These are phyloP conservation scores for Diplodia corticola DNA, from an alignment of 2,329 filamentous ascomycete genomes.

Conservation along the genomic window DNA sequence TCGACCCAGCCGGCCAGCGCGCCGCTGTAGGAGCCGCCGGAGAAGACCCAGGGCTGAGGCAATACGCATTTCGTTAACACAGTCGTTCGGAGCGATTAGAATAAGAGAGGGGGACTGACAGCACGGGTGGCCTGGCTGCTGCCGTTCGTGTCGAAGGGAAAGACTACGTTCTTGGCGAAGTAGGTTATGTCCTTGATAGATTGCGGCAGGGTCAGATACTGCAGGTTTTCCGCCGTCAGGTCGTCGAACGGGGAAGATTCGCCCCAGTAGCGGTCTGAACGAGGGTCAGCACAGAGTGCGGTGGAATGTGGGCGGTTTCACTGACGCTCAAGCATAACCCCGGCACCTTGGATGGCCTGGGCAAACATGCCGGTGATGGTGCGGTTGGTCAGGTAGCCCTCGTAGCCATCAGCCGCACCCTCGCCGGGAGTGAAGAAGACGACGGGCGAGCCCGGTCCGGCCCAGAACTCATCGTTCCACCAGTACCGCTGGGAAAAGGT, in stretches of 20 bases:
- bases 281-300: not conserved
- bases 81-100: too few species aligned
- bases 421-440: slow-evolving; percentile 58
- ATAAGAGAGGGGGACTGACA: not conserved
- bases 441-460: slow-evolving; percentile 55
- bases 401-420: slow-evolving; percentile 48
- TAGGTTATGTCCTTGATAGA: slow-evolving; percentile 55
- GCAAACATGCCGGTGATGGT: slow-evolving; percentile 54
- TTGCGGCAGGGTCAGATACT: slow-evolving; percentile 57
- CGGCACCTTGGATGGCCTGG: slow-evolving; percentile 55
- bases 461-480: slow-evolving; percentile 55
- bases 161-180: slow-evolving; percentile 54
- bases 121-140: slow-evolving; percentile 53
- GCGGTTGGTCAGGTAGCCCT: slow-evolving; percentile 53
- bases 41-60: slow-evolving; percentile 55
- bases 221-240: slow-evolving; percentile 55
- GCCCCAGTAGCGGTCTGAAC: slow-evolving; percentile 57
- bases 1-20: slow-evolving; percentile 59
- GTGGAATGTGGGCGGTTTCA: not conserved
- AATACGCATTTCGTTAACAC: not conserved
- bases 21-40: slow-evolving; percentile 59
- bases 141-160: slow-evolving; percentile 55
- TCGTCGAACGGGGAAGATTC: slow-evolving; percentile 54
- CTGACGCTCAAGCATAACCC: slow-evolving; percentile 54
- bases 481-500: slow-evolving; percentile 58